Evolutionary conservation across 106 monocot species (phyloP), one percentile per base, ranked within the genome.

Genomic region (Narthecium ossifragum): DNA sequence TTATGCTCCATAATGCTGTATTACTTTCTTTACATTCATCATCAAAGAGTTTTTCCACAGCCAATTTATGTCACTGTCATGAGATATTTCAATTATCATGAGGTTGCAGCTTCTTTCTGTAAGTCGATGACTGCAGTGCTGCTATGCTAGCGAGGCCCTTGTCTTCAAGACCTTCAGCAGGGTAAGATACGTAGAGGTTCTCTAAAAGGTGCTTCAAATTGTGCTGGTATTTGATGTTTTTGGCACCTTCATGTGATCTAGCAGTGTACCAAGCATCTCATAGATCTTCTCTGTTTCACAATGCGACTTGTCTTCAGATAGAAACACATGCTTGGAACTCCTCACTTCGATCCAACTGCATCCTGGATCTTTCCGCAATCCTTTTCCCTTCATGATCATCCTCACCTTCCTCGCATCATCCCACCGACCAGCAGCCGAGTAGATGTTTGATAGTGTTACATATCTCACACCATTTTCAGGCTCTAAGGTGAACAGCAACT

Each of bases 311-410:
- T 80, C 82, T n/a, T 60, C 70, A 14, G 73, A 66, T 8, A 73
- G 37, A 80, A 78, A 81, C 37, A 68, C 55, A 47, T 79, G 70
- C 60, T 76, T 79, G 22, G 27, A 38, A 28, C 67, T 67, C 41
- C 62, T 73, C 31, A 83, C 65, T 53, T 80, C 83, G 63, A 77
- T 78, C 89, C 83, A 83, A 68, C 84, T 89, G 38, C 53, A 75
- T 34, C 71, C 83, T 31, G 63, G 62, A 0, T 73, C 84, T 63
- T 89, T 89, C 57, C 21, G 78, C 62, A 84, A 64, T 11, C 89
- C 77, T 59, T 75, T 84, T 23, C 55, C 72, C 75, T 67, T 89
- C 89, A 89, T 78, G 17, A 61, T 39, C 46, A 38, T 21, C 65
- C 80, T 71, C 54, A 75, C 11, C 7, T 31, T 51, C 50, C 78